phyloP scores from a whole-genome alignment of 2,329 filamentous ascomycete genomes.

The Aspergillus alliaceus region DNA sequence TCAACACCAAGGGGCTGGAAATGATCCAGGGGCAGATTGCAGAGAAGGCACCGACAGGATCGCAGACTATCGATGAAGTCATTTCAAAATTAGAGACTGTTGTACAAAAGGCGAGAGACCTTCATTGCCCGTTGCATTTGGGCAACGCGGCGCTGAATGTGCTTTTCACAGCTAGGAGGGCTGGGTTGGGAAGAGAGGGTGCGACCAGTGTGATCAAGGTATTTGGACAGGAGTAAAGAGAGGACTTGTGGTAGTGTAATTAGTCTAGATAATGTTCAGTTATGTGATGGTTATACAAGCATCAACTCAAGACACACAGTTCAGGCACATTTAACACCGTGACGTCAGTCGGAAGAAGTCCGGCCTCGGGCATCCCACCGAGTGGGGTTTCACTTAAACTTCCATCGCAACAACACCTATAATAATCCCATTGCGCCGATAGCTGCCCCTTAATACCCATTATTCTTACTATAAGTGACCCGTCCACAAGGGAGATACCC shows the following conservation, averaged over 20 bases:
- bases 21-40: conserved; percentile 35
- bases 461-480: background rate
- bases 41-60: conserved; percentile 28
- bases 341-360: conserved; percentile 19
- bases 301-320: background rate
- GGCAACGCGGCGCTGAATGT: conserved; percentile 39
- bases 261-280: too few species aligned
- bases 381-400: background rate
- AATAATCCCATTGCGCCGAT: background rate
- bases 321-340: background rate
- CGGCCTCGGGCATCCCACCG: background rate
- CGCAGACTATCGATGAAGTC: conserved; percentile 39
- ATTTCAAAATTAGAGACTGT: conserved; percentile 40
- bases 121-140: conserved; percentile 39
- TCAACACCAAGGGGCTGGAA: conserved; percentile 39
- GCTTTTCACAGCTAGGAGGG: conserved; percentile 31
- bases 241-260: background rate
- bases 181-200: conserved; percentile 30
- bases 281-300: background rate
- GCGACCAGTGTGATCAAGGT: conserved; percentile 34
- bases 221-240: conserved; percentile 21
- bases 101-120: conserved; percentile 43
- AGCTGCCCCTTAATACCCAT: background rate
- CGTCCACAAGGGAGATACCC: background rate
- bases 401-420: background rate